Evolutionary conservation across 23 red algal species (phyloP).

Genomic region (Chondrus crispus): DNA sequence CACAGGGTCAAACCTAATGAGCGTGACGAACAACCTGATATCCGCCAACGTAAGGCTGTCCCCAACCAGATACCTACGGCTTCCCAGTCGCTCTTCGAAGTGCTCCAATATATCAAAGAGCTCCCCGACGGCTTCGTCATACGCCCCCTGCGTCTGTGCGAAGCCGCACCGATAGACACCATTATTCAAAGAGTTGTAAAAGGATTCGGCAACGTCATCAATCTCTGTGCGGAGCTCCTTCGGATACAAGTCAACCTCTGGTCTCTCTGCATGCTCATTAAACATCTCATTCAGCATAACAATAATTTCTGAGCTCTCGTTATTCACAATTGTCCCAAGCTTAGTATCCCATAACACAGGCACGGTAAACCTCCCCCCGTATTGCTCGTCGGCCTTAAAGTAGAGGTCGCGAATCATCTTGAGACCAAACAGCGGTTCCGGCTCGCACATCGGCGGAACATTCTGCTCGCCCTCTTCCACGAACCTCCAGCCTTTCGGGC

Average conservation of each 20-base stretch:
- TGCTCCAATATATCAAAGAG: conserved; percentile 78
- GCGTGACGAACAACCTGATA: conserved; percentile 81
- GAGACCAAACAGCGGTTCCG: conserved; percentile 74
- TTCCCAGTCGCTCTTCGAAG: conserved; percentile 60
- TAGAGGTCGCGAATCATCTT: conserved; percentile 69
- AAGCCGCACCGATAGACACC: conserved; percentile 92
- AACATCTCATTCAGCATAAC: conserved; percentile 81
- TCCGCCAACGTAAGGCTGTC: conserved; percentile 75
- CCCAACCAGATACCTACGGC: conserved; percentile 56
- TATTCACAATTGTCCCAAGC: conserved; percentile 80
- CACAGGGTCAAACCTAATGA: conserved; percentile 88
- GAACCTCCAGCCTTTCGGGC: conserved; percentile 77
- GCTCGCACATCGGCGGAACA: conserved; percentile 53
- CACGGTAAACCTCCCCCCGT: conserved; percentile 85
- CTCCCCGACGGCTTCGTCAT: conserved; percentile 64
- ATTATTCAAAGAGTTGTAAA: conserved; percentile 87
- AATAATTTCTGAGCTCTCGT: conserved; percentile 86
- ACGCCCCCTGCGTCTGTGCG: conserved; percentile 84
- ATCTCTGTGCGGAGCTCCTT: conserved; percentile 43
- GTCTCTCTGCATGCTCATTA: conserved; percentile 73
- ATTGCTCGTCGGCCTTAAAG: conserved; percentile 74
- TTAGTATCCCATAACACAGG: conserved; percentile 95
- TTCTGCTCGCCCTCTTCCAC: conserved; percentile 34
- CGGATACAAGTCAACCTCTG: conserved; percentile 70
- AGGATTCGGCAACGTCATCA: conserved; percentile 55